Percentiles rank a stretch among this genome's conserved stretches.
Evolutionary conservation across 83 land plant species (phyloP).

Genomic region (Picea abies): DNA sequence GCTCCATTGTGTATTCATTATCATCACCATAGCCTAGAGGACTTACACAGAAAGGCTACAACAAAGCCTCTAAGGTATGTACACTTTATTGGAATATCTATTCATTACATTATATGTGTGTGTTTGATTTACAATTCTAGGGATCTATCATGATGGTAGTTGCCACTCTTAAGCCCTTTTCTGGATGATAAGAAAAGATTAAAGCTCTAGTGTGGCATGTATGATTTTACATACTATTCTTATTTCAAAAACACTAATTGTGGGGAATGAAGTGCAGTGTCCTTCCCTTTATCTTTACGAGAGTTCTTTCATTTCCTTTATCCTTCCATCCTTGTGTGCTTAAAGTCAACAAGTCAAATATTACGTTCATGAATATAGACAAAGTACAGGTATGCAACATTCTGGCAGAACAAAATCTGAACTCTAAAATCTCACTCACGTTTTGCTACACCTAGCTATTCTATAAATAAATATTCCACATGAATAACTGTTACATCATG

Average conservation of each 20-base stretch:
- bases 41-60: not conserved
- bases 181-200: not conserved
- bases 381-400: not conserved
- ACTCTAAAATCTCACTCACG: not conserved
- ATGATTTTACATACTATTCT: not conserved
- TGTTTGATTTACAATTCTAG: not conserved
- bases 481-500: not conserved
- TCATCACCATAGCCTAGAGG: not conserved
- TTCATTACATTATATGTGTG: not conserved
- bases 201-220: not conserved
- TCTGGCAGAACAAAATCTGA: no score
- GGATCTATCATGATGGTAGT: not conserved
- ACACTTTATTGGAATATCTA: not conserved
- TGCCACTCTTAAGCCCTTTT: not conserved
- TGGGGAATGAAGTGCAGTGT: no score
- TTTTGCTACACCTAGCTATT: slow-evolving; percentile 9
- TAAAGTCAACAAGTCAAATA: not conserved
- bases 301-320: not conserved
- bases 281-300: not conserved
- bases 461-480: not conserved
- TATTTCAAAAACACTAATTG: not conserved
- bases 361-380: not conserved
- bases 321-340: not conserved
- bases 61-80: not conserved
- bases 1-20: not conserved